Percentiles rank a stretch among this genome's conserved stretches.
These are phyloP conservation scores for Nakazawaea wickerhamii DNA, from an alignment of 805 yeast species.

Conservation along the genomic window DNA sequence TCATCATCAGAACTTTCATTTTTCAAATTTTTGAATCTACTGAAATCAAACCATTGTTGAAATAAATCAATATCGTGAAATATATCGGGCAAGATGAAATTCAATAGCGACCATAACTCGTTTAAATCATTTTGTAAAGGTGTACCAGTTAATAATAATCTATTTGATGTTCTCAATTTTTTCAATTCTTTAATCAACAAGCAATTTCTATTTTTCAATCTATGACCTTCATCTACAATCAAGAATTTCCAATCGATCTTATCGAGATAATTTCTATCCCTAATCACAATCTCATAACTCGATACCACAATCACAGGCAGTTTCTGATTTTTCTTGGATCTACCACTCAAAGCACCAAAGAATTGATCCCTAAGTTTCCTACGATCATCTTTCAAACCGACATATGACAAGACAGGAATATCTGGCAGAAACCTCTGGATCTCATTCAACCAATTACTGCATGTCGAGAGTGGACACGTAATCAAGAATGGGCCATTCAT, in stretches of 20 bases:
- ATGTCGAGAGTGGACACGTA: slow-evolving; percentile 79
- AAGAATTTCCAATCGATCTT: slow-evolving; percentile 69
- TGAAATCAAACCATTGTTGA: slow-evolving; percentile 91
- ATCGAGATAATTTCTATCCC: slow-evolving; percentile 55
- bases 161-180: slow-evolving; percentile 57
- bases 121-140: slow-evolving; percentile 88
- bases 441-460: slow-evolving; percentile 81
- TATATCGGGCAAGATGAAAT: slow-evolving; percentile 88
- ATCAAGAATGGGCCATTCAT: slow-evolving; percentile 73
- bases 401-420: slow-evolving; percentile 55
- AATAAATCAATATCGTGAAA: slow-evolving; percentile 86
- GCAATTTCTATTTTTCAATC: slow-evolving; percentile 82
- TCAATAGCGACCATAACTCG: slow-evolving; percentile 88
- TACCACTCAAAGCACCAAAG: slow-evolving; percentile 13
- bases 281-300: slow-evolving; percentile 74
- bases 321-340: slow-evolving; percentile 15
- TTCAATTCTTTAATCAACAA: slow-evolving; percentile 68
- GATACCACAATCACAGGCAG: slow-evolving; percentile 59
- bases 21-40: slow-evolving; percentile 42
- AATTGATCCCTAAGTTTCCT: slow-evolving; percentile 30
- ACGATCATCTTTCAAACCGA: slow-evolving; percentile 60
- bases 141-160: slow-evolving; percentile 89
- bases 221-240: slow-evolving; percentile 94
- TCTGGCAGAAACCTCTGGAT: slow-evolving; percentile 68
- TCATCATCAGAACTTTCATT: slow-evolving; percentile 32